Evolutionary conservation across 495 filamentous ascomycete species (phyloP).

Genomic region (Podospora pseudocomata): DNA sequence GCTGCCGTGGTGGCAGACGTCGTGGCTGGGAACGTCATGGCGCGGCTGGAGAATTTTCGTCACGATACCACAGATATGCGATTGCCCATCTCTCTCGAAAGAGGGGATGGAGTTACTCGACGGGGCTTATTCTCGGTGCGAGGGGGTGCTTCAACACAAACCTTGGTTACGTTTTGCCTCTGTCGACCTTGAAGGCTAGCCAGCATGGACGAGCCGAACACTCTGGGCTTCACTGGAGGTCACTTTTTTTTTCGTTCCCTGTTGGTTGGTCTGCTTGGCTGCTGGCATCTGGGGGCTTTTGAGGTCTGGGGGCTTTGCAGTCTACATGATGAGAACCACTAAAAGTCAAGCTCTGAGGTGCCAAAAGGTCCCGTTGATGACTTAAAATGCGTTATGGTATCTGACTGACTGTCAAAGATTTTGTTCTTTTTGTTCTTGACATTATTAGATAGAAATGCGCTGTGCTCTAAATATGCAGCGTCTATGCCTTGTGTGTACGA

Average conservation of each 20-base stretch:
- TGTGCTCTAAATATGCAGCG: neutral
- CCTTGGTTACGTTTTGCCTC: conserved; percentile 4
- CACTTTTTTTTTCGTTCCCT: conserved; percentile 26
- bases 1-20: conserved; percentile 38
- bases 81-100: conserved; percentile 62
- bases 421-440: conserved; percentile 9
- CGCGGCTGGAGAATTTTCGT: conserved; percentile 65
- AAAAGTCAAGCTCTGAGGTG: conserved; percentile 99
- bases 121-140: conserved; percentile 99
- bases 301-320: conserved; percentile 42
- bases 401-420: conserved; percentile 66
- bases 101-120: conserved; percentile 85
- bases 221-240: conserved; percentile 50
- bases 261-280: conserved; percentile 31
- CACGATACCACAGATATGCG: conserved; percentile 95
- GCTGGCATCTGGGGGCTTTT: neutral
- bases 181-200: conserved; percentile 6
- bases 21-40: conserved; percentile 40
- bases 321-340: conserved; percentile 93
- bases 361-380: conserved; percentile 53
- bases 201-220: conserved; percentile 31
- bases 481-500: neutral
- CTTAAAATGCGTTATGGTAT: conserved; percentile 77
- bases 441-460: conserved; percentile 15
- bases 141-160: conserved; percentile 58